These are phyloP conservation scores for Spinellus fusiger DNA, from an alignment of 192 early-diverging fungal species.

Conservation along the genomic window DNA sequence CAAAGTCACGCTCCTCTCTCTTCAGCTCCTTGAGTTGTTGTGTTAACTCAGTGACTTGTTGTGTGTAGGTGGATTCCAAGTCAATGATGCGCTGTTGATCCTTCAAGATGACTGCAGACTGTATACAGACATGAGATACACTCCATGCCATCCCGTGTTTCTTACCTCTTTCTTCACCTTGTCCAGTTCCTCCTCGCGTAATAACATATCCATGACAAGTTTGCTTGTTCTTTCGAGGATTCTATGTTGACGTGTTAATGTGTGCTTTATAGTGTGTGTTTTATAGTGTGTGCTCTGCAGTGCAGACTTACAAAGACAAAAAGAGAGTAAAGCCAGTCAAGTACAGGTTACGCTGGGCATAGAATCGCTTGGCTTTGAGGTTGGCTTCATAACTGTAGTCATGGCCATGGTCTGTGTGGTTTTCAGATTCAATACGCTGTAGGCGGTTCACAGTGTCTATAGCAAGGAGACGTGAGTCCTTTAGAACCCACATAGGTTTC, in stretches of 20 bases:
- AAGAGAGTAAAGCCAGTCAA: slow-evolving; percentile 57
- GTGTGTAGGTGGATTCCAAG: slow-evolving; percentile 14
- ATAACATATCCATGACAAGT: slow-evolving; percentile 41
- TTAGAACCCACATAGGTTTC: neutral
- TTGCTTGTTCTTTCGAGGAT: slow-evolving; percentile 52
- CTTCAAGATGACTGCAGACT: slow-evolving; percentile 10
- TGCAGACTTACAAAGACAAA: slow-evolving; percentile 41
- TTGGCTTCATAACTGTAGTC: slow-evolving; percentile 35
- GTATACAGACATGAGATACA: neutral
- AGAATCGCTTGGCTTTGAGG: slow-evolving; percentile 46
- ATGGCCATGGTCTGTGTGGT: slow-evolving; percentile 16
- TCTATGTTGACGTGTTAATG: too few relatives aligned
- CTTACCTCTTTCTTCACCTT: slow-evolving; percentile 15
- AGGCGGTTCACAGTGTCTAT: slow-evolving; percentile 48
- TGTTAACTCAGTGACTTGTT: slow-evolving; percentile 12
- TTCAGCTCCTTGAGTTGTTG: slow-evolving; percentile 21
- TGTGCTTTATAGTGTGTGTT: too few relatives aligned
- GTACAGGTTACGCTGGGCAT: slow-evolving; percentile 56
- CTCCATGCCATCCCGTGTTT: neutral
- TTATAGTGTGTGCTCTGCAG: neutral
- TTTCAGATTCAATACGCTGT: slow-evolving; percentile 25
- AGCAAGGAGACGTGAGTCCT: neutral
- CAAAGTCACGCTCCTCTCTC: slow-evolving; percentile 24
- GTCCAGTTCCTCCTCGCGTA: slow-evolving; percentile 40
- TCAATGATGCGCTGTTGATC: slow-evolving; percentile 27